Evolutionary conservation across 2,329 filamentous ascomycete species (phyloP), one percentile per base, ranked within the genome.

Genomic region (Rutstroemia sydowiana): DNA sequence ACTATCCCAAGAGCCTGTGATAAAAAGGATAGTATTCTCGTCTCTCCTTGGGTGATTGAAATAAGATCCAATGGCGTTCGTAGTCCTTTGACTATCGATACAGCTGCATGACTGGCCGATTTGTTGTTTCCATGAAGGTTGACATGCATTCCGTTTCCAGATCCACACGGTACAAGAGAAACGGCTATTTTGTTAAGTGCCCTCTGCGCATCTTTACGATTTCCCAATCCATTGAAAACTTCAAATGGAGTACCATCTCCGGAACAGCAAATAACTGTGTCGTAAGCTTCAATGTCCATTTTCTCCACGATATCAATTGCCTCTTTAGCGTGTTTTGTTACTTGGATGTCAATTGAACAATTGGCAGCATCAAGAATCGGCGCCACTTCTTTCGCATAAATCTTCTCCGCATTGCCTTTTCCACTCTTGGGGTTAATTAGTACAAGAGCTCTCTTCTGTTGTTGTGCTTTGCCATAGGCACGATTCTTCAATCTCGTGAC

Each of bases 161-260:
- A 91, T 14, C 92, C 92, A 63, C 90, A 93, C 2, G 92, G 92
- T 28, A 96, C 76, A 64, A 95, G 88, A 20, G 82, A 84, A 5
- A 97, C 81, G 1, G 92, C 87, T 5, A 95, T 70, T 61, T 83
- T 85, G 23, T 75, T 71, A 54, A 97, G 71, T 0, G 91, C 92
- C 49, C 76, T 76, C 18, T 74, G 72, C 21, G 89, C 89, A 66
- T 95, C 87, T 6, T 75, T 66, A 18, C 88, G 82, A 68, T 81
- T 84, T 14, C 79, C 88, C 26, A 97, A 71, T 0, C 92, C 92
- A 65, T 97, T 96, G 73, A 95, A 95, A 16, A 95, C 85, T 69
- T 97, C 92, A 66, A 95, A 85, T 0, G 88, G 85, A 41, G 95
- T 75, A 7, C 92, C 92, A 61, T 97, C 92, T 5, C 92, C 92